A percentile compares a stretch with the other conserved stretches of the same genome.
Evolutionary conservation across 495 filamentous ascomycete genomes (phyloP).

Genomic region (Xylaria longipes): DNA sequence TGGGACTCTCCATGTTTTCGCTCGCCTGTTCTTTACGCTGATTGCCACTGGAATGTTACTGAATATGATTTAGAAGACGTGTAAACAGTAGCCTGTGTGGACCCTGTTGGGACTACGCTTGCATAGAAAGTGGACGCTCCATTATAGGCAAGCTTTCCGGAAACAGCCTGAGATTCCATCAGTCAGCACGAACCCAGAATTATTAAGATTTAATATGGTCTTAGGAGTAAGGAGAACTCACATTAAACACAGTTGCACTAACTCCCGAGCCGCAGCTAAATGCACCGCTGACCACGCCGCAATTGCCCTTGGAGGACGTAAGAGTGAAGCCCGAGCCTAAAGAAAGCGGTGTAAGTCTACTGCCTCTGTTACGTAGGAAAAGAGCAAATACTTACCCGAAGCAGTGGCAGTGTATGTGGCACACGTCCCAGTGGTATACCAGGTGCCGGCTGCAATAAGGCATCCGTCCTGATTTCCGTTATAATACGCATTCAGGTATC

Average conservation of each 20-base stretch:
- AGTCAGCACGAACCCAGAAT: background rate
- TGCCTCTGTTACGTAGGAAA: background rate
- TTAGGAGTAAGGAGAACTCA: slow-evolving; percentile 36
- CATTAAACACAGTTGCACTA: slow-evolving; percentile 53
- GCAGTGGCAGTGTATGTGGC: slow-evolving; percentile 64
- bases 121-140: slow-evolving; percentile 62
- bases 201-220: background rate
- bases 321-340: slow-evolving; percentile 60
- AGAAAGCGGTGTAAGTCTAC: background rate
- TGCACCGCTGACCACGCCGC: slow-evolving; percentile 51
- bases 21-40: background rate
- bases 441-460: slow-evolving; percentile 69
- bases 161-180: slow-evolving; percentile 27
- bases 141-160: slow-evolving; percentile 53
- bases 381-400: slow-evolving; percentile 30
- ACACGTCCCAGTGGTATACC: slow-evolving; percentile 71
- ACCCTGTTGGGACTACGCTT: slow-evolving; percentile 59
- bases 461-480: slow-evolving; percentile 62
- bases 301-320: slow-evolving; percentile 61
- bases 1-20: background rate
- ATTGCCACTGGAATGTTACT: slow-evolving; percentile 44
- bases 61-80: slow-evolving; percentile 33
- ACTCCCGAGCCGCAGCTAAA: slow-evolving; percentile 59
- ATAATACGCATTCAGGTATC: slow-evolving; percentile 64
- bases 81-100: slow-evolving; percentile 43